A percentile compares a stretch with the other conserved stretches of the same genome.
phyloP scores from a whole-genome alignment of 495 filamentous ascomycete genomes.

The Cercophora newfieldiana region DNA sequence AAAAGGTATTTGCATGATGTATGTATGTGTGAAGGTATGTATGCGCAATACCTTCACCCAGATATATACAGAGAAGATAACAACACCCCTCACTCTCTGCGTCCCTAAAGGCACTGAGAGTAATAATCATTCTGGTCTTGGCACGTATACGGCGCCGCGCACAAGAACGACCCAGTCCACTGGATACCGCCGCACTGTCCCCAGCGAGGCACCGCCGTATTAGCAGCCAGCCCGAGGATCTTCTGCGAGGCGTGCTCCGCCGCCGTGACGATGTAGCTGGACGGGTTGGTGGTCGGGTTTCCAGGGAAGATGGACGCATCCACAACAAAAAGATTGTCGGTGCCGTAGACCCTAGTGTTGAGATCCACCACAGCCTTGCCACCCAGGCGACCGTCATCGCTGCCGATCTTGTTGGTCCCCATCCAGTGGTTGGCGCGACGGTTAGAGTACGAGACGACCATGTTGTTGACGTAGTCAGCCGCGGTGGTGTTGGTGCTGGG shows the following conservation, averaged over 20 bases:
- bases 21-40: neutral
- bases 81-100: neutral
- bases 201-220: conserved; percentile 16
- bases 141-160: conserved; percentile 27
- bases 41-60: neutral
- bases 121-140: conserved; percentile 28
- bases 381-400: conserved; percentile 60
- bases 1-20: neutral
- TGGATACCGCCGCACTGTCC: conserved; percentile 49
- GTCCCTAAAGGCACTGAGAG: conserved; percentile 30
- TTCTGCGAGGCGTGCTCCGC: conserved; percentile 53
- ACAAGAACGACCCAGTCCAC: conserved; percentile 28
- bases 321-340: conserved; percentile 66
- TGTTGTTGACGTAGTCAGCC: conserved; percentile 53
- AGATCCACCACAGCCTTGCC: conserved; percentile 72
- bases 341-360: conserved; percentile 70
- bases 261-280: conserved; percentile 58
- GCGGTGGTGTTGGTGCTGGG: conserved; percentile 54
- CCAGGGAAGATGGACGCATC: conserved; percentile 66
- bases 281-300: conserved; percentile 60
- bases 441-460: conserved; percentile 53
- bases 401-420: conserved; percentile 61
- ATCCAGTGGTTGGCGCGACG: conserved; percentile 73
- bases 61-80: neutral
- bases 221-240: conserved; percentile 49